Conservation (phyloP, 1,284 basidiomycete genomes). For the Malassezia sympodialis region DNA sequence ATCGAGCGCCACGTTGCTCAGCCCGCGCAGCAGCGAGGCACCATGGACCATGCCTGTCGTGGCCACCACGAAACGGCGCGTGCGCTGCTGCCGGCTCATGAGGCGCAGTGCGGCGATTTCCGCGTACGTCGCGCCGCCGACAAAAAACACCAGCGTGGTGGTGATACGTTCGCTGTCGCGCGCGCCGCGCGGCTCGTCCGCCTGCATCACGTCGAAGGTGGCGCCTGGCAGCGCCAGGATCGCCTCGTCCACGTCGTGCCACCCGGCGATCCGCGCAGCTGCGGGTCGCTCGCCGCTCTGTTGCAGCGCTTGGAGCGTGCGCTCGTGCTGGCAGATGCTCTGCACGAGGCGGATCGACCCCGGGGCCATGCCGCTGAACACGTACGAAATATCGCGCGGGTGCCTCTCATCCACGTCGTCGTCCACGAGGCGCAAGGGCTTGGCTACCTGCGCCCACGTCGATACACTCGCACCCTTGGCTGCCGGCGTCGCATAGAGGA, state of each 20-base stretch:
- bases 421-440: conserved; percentile 77
- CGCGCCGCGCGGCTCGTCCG: neutral
- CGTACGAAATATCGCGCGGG: conserved; percentile 87
- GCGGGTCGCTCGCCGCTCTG: conserved; percentile 42
- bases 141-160: conserved; percentile 88
- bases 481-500: conserved; percentile 50
- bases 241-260: conserved; percentile 92
- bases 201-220: conserved; percentile 68
- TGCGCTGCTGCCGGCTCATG: conserved; percentile 56
- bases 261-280: conserved; percentile 81
- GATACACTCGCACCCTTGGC: neutral
- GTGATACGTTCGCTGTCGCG: conserved; percentile 50
- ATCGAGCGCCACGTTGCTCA: conserved; percentile 1
- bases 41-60: conserved; percentile 38
- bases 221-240: conserved; percentile 70
- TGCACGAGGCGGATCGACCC: conserved; percentile 83
- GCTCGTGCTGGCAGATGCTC: conserved; percentile 77
- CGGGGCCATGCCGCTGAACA: conserved; percentile 94
- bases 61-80: conserved; percentile 32
- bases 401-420: conserved; percentile 64
- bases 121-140: conserved; percentile 96
- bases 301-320: conserved; percentile 56
- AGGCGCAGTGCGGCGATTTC: conserved; percentile 89
- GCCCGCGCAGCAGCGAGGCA: conserved; percentile 21
- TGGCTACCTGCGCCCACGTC: conserved; percentile 55